phyloP scores from a whole-genome alignment of 75 land plant species.

The Selaginella moellendorffii region DNA sequence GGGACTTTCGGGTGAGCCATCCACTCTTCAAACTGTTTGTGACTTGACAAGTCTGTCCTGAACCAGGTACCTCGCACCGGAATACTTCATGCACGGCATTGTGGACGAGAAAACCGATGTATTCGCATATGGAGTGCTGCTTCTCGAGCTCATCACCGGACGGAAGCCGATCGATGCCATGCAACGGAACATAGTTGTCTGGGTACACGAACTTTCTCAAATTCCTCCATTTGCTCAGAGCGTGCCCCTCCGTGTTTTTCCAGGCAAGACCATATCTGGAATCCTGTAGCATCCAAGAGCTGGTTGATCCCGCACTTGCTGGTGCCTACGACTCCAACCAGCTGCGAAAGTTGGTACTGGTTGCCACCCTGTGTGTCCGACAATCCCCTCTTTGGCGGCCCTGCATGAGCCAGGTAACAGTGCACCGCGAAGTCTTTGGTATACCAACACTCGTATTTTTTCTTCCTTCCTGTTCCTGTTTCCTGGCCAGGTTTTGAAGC shows the following conservation, averaged over 20 bases:
- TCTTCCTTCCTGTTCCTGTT: too few relatives aligned
- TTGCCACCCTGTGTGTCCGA: slow-evolving; percentile 51
- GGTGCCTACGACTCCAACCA: slow-evolving; percentile 35
- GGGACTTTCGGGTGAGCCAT: slow-evolving; percentile 15
- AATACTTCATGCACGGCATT: slow-evolving; percentile 85
- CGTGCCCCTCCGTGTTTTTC: slow-evolving; percentile 5
- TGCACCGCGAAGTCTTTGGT: not conserved
- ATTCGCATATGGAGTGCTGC: slow-evolving; percentile 76
- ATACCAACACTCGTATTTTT: not conserved
- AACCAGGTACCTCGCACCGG: slow-evolving; percentile 78
- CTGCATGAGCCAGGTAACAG: slow-evolving; percentile 46
- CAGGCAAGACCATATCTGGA: slow-evolving; percentile 76
- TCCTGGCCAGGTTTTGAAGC: not conserved
- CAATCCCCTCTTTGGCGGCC: slow-evolving; percentile 57
- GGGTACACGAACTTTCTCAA: slow-evolving; percentile 60
- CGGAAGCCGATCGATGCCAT: slow-evolving; percentile 58
- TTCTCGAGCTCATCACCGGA: slow-evolving; percentile 76
- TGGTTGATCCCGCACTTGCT: slow-evolving; percentile 47
- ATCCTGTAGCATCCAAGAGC: slow-evolving; percentile 33
- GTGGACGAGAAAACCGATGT: slow-evolving; percentile 96
- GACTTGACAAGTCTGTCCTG: not conserved
- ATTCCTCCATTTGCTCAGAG: too few relatives aligned
- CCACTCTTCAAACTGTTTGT: not conserved
- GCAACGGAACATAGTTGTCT: slow-evolving; percentile 53
- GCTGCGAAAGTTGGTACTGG: slow-evolving; percentile 33